These are phyloP conservation scores for Lanmaoa pseudosensibilis DNA, from an alignment of 768 basidiomycete genomes.

Conservation along the genomic window DNA sequence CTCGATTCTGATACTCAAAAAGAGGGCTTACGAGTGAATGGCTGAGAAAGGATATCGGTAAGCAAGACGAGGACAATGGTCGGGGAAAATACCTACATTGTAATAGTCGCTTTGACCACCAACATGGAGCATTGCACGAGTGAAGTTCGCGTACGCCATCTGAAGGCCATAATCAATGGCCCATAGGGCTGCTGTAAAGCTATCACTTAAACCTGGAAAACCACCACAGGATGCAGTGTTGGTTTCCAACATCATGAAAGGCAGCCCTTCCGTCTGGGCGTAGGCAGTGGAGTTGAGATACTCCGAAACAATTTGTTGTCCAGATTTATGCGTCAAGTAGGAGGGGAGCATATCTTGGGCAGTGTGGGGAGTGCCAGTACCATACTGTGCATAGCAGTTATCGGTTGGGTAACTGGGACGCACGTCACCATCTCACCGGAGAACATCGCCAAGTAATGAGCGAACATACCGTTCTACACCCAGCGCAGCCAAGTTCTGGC, in stretches of 20 bases:
- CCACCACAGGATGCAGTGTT: slow-evolving; percentile 55
- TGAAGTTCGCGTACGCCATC: slow-evolving; percentile 51
- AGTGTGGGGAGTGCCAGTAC: slow-evolving; percentile 38
- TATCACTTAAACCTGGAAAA: slow-evolving; percentile 54
- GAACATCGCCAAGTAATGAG: neutral
- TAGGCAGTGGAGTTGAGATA: slow-evolving; percentile 52
- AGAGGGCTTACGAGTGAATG: slow-evolving; percentile 38
- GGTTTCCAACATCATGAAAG: slow-evolving; percentile 58
- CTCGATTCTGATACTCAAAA: neutral
- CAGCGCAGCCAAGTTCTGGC: slow-evolving; percentile 42
- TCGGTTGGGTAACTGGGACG: slow-evolving; percentile 53
- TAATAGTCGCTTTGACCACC: slow-evolving; percentile 67
- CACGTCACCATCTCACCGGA: slow-evolving; percentile 9
- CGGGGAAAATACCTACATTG: slow-evolving; percentile 44
- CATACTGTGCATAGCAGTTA: slow-evolving; percentile 58
- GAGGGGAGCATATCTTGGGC: slow-evolving; percentile 49
- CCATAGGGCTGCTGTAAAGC: slow-evolving; percentile 56
- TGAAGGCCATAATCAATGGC: slow-evolving; percentile 52
- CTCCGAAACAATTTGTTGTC: slow-evolving; percentile 43
- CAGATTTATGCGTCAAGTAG: slow-evolving; percentile 55
- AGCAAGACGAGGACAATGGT: neutral
- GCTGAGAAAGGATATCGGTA: slow-evolving; percentile 17
- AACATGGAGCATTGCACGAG: slow-evolving; percentile 46
- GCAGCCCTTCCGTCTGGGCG: slow-evolving; percentile 40
- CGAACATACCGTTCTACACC: slow-evolving; percentile 53